Evolutionary conservation across 768 basidiomycete species (phyloP).

Genomic region (Trametes meyenii): DNA sequence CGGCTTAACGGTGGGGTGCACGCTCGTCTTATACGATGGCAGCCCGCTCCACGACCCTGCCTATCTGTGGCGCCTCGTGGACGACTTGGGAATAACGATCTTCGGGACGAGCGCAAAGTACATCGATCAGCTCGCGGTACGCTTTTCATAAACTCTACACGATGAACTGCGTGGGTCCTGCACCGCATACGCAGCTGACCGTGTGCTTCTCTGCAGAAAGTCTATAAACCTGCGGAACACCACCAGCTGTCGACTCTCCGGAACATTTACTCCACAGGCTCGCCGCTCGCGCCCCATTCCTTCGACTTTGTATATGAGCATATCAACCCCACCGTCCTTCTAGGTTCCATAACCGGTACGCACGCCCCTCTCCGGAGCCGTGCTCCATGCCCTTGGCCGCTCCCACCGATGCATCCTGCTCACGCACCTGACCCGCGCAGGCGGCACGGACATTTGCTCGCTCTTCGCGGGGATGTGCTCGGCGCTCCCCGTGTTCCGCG

Average conservation of each 20-base stretch:
- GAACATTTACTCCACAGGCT: constrained; percentile 82
- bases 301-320: constrained; percentile 78
- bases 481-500: constrained; percentile 74
- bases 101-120: constrained; percentile 88
- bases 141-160: constrained; percentile 21
- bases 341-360: constrained; percentile 77
- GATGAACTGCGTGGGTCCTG: neutral
- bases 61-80: constrained; percentile 69
- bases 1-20: constrained; percentile 66
- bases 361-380: constrained; percentile 1
- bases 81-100: constrained; percentile 69
- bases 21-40: constrained; percentile 79
- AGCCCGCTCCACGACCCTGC: constrained; percentile 71
- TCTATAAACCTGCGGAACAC: constrained; percentile 65
- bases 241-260: constrained; percentile 61
- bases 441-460: constrained; percentile 85
- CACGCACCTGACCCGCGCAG: constrained; percentile 37
- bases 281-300: constrained; percentile 66
- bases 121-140: constrained; percentile 74
- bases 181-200: constrained; percentile 12
- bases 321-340: constrained; percentile 62
- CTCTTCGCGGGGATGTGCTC: constrained; percentile 81
- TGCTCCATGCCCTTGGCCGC: neutral
- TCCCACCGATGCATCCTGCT: neutral
- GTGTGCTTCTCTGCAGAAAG: constrained; percentile 48